Conservation (phyloP, 2,329 filamentous ascomycete genomes). For the Cercospora brassicicola region DNA sequence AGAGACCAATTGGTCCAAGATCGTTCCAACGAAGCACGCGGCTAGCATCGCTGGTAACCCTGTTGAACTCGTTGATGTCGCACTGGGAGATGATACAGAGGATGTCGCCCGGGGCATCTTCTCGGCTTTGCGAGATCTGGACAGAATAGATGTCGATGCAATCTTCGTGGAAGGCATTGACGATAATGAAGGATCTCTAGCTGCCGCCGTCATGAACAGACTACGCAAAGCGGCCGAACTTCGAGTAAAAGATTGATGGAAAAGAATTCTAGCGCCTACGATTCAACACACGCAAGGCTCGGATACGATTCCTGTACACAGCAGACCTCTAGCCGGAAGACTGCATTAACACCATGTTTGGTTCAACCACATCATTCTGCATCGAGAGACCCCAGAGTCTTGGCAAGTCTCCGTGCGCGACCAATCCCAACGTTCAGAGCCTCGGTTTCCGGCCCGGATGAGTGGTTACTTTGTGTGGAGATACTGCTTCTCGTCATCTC, state of each 20-base stretch:
- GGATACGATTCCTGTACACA: neutral
- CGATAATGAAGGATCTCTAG: constrained; percentile 68
- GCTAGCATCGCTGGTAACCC: constrained; percentile 5
- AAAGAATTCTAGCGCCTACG: neutral
- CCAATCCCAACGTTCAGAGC: constrained; percentile 1
- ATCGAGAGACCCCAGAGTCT: neutral
- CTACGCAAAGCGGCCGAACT: constrained; percentile 51
- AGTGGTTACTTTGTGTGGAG: constrained; percentile 1
- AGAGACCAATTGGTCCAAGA: constrained; percentile 15
- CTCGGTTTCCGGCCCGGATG: constrained; percentile 8
- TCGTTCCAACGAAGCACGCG: constrained; percentile 8
- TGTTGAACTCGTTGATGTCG: constrained; percentile 63
- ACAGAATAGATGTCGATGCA: constrained; percentile 72
- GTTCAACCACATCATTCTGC: neutral
- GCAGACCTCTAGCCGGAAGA: neutral
- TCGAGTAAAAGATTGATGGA: constrained; percentile 27
- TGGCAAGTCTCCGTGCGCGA: neutral
- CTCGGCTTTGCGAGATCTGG: constrained; percentile 79
- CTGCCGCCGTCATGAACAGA: constrained; percentile 64
- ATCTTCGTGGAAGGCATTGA: constrained; percentile 89
- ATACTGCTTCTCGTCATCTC: neutral
- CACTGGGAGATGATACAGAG: constrained; percentile 68
- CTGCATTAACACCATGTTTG: neutral
- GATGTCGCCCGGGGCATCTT: constrained; percentile 86
- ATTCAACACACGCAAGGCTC: neutral